phyloP scores from a whole-genome alignment of 1,284 basidiomycete species.

The Melampsora larici-populina region DNA sequence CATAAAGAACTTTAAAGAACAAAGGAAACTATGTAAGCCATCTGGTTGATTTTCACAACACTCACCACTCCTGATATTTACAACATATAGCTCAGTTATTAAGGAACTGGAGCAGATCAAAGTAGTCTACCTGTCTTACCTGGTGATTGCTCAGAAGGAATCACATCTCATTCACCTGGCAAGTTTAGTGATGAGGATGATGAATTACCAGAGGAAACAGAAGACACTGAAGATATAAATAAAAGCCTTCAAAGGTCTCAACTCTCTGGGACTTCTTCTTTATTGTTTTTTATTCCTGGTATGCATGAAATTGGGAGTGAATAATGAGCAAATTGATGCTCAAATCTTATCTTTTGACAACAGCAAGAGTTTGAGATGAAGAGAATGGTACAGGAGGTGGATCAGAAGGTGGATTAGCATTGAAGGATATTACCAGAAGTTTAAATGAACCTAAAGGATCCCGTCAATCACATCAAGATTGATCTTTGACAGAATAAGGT shows the following conservation, averaged over 20 bases:
- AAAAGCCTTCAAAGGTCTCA: too few relatives aligned
- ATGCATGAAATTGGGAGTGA: too few relatives aligned
- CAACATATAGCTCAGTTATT: too few relatives aligned
- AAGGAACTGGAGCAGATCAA: slow-evolving; percentile 11
- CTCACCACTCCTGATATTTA: too few relatives aligned
- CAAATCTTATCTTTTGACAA: neutral
- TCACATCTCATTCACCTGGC: slow-evolving; percentile 12
- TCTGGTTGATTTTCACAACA: too few relatives aligned
- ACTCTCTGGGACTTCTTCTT: too few relatives aligned
- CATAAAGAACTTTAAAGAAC: too few relatives aligned
- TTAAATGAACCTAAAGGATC: neutral
- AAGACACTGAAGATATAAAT: too few relatives aligned
- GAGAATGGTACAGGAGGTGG: neutral
- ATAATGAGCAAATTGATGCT: neutral
- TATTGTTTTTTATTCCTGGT: too few relatives aligned
- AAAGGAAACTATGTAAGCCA: too few relatives aligned
- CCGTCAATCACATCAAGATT: neutral
- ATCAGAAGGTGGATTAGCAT: neutral
- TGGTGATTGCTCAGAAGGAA: slow-evolving; percentile 38
- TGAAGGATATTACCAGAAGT: neutral
- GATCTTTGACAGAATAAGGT: neutral
- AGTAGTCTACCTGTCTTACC: slow-evolving; percentile 36
- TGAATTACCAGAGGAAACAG: neutral
- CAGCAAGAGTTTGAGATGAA: neutral
- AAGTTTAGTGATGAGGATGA: slow-evolving; percentile 19